Percentiles rank a stretch among this genome's conserved stretches.
phyloP scores from a whole-genome alignment of 169 alveolate genomes.

The Sarcocystis neurona region DNA sequence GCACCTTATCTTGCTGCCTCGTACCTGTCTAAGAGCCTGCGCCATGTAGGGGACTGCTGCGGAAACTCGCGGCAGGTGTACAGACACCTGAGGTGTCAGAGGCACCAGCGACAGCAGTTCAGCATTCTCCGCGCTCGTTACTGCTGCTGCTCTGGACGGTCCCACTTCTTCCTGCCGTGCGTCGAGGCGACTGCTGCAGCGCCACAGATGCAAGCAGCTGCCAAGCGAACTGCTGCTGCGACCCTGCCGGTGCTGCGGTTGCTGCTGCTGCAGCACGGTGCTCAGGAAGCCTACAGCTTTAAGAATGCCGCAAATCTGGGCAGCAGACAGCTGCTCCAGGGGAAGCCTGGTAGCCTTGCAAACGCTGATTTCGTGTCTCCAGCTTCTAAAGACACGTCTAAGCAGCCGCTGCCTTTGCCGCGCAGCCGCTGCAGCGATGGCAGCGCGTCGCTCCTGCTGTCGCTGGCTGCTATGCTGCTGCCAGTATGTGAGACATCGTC shows the following conservation, averaged over 20 bases:
- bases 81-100: background rate
- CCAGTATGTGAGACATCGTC: background rate
- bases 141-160: background rate
- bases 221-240: background rate
- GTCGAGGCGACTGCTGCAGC: background rate
- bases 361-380: background rate
- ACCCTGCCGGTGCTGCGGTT: background rate
- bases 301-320: background rate
- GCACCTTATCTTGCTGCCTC: background rate
- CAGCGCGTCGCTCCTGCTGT: background rate
- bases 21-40: background rate
- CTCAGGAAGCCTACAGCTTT: background rate
- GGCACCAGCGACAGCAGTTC: background rate
- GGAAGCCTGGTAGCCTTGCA: background rate
- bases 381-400: background rate
- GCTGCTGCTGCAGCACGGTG: background rate
- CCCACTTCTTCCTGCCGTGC: background rate
- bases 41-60: conserved; percentile 3
- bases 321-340: background rate
- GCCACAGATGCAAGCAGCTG: background rate
- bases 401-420: background rate
- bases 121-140: background rate
- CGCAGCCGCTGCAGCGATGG: background rate
- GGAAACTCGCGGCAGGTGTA: background rate
- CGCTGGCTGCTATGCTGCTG: background rate